Evolutionary conservation across 148 eudicot species (phyloP).

Genomic region (Amaranthus hypochondriacus): DNA sequence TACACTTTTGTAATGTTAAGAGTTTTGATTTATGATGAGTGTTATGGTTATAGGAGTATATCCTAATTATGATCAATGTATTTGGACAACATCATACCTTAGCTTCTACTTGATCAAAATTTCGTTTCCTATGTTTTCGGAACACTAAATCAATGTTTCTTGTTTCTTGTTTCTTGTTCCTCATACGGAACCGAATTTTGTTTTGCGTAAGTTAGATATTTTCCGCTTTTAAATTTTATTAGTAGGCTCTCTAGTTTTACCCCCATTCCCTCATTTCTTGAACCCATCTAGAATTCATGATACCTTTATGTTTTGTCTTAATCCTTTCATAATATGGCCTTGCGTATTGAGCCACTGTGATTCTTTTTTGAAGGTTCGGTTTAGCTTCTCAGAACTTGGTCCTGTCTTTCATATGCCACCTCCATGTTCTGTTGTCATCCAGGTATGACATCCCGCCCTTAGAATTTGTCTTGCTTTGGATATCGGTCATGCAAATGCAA

Average conservation of each 20-base stretch:
- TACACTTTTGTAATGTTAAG: too few species aligned
- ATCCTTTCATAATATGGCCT: background rate
- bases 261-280: background rate
- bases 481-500: background rate
- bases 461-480: background rate
- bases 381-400: conserved; percentile 67
- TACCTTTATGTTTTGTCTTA: background rate
- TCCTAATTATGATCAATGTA: too few species aligned
- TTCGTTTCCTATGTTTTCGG: too few species aligned
- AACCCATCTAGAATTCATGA: background rate
- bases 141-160: too few species aligned
- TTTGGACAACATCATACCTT: too few species aligned
- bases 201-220: background rate
- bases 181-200: too few species aligned
- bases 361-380: conserved; percentile 54
- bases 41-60: too few species aligned
- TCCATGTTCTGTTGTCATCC: conserved; percentile 81
- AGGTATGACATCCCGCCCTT: conserved; percentile 44
- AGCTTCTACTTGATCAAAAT: too few species aligned
- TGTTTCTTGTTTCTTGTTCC: too few species aligned
- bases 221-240: background rate
- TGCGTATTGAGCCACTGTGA: conserved; percentile 1
- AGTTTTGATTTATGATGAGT: too few species aligned
- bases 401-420: conserved; percentile 90
- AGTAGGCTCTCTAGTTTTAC: background rate